Base-by-base conservation (phyloP, 1,284 basidiomycete species). In the Sparassis latifolia region DNA sequence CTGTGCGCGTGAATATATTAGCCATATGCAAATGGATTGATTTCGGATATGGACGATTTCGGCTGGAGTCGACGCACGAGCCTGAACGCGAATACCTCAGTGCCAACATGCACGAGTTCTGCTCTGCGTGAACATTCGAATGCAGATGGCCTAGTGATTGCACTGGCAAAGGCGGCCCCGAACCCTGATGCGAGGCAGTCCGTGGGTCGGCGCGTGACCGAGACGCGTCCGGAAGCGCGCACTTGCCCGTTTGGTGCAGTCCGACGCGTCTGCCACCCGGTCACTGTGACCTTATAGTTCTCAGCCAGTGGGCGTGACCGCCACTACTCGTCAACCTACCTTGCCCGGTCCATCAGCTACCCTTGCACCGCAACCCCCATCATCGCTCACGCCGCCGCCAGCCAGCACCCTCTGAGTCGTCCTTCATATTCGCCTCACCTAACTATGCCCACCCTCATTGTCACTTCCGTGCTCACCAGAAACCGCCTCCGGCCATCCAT, bases 381-480 rank as follows among this genome's bases (percentile, higher is more conserved):
- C 39, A 42, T 10, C 30, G 40, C 42, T 41, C 46, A 45, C 33
- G 40, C 42, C 39, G 33, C 30, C 27, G 33, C 5, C 10, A 10
- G 3, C n/a, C 49, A 28, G 20, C 42, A 43, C 50, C 42, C 40
- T 31, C 33, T 42, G 10, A 33, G 12, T 35, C 12, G 20, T 32
- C 29, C 32, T 45, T 47, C 27, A 10, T 5, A 20, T 42, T 27
- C 46, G 12, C 39, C 42, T 30, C 12, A n/a, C 3, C 43, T 10
- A 10, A 53, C 44, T 10, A 57, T 57, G 55, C 51, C 55, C 33
- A 48, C 49, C 45, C 42, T 51, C 46, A 33, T 30, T 27, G 32
- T 42, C 37, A 39, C 40, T 41, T 10, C 37, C 45, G 33, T 12
- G 20, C 20, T 20, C 20, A 20, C 20, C 47, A 29, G n/a, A 30